Base-by-base conservation (phyloP, 257 asterid species). In the Jasminum sambac region DNA sequence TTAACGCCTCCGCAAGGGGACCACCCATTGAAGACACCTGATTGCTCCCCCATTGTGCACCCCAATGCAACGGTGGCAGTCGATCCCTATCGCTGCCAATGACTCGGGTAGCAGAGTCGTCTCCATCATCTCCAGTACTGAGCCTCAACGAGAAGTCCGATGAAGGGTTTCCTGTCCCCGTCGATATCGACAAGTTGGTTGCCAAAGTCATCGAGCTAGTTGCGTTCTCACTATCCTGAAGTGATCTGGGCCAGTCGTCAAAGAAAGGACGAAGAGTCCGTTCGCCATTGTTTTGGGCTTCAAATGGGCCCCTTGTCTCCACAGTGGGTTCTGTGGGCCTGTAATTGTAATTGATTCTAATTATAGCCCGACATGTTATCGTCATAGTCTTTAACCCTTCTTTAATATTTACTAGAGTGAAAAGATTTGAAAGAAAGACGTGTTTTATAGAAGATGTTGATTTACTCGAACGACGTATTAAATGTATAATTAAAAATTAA, bases 1-100 rank as follows among this genome's bases (percentile, higher is more conserved):
- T 77, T 78, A 94, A 57, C 5, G 95, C 99, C 86, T 94, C 99
- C 0, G 95, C 99, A 21, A 94, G 77, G 24, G 99, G 97, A 7
- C 96, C 97, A 0, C 96, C 93, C 89, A 89, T 78, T 6, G 92
- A 77, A 12, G 85, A 77, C 11, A 58, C 81, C 42, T 76, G 84
- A 65, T 50, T 79, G 16, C 80, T 72, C 59, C 77, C 89, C 92
- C 95, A 83, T 0, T 71, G 38, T 6, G 55, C 66, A 23, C 73
- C 75, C 88, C 88, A 86, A 66, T 76, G 84, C 62, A 78, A 2
- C 21, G 64, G 82, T 30, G 75, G 48, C 67, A n/a, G n/a, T n/a
- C 78, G 75, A 10, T 68, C 85, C 64, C 81, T 67, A 63, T 79
- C 86, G 25, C 67, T 44, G 19, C 60, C 74, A 2, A 71, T 72